Percentiles rank a stretch among this genome's conserved stretches.
Evolutionary conservation across 176 grass and related monocot genomes (phyloP).

Genomic region (Eragrostis curvula): DNA sequence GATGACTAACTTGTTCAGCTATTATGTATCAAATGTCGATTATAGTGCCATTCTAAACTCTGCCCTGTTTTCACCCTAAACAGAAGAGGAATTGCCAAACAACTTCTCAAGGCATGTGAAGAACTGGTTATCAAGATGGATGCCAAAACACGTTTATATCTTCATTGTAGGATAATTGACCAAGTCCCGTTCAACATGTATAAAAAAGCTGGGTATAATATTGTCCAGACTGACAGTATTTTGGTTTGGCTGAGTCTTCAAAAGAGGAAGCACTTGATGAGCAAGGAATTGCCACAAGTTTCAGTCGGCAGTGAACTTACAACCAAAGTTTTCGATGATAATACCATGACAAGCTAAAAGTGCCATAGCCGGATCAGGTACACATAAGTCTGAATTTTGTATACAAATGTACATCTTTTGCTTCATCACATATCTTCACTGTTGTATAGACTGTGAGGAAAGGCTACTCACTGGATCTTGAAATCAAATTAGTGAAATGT

Average conservation of each 20-base stretch:
- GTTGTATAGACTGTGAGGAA: slow-evolving; percentile 16
- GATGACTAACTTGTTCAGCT: not conserved
- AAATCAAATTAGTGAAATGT: slow-evolving; percentile 11
- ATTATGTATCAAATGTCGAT: not conserved
- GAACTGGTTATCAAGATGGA: slow-evolving; percentile 70
- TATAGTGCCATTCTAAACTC: slow-evolving; percentile 19
- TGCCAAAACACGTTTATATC: slow-evolving; percentile 59
- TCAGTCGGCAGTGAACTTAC: slow-evolving; percentile 17
- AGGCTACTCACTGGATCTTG: not conserved
- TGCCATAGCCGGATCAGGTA: slow-evolving; percentile 47
- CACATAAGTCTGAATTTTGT: slow-evolving; percentile 33
- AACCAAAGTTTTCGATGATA: slow-evolving; percentile 43
- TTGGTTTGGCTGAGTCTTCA: slow-evolving; percentile 80
- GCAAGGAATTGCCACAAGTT: slow-evolving; percentile 56
- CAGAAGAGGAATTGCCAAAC: slow-evolving; percentile 78
- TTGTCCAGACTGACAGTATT: slow-evolving; percentile 66
- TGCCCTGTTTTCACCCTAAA: not conserved
- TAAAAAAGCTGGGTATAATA: slow-evolving; percentile 62
- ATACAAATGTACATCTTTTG: slow-evolving; percentile 23
- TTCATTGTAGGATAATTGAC: slow-evolving; percentile 86
- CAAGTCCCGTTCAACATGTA: slow-evolving; percentile 78
- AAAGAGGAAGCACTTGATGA: slow-evolving; percentile 79
- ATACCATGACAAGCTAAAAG: slow-evolving; percentile 26
- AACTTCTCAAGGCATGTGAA: slow-evolving; percentile 82
- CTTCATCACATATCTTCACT: slow-evolving; percentile 11